Conservation (phyloP, 2,329 filamentous ascomycete genomes). For the Microthyrium microscopicum region DNA sequence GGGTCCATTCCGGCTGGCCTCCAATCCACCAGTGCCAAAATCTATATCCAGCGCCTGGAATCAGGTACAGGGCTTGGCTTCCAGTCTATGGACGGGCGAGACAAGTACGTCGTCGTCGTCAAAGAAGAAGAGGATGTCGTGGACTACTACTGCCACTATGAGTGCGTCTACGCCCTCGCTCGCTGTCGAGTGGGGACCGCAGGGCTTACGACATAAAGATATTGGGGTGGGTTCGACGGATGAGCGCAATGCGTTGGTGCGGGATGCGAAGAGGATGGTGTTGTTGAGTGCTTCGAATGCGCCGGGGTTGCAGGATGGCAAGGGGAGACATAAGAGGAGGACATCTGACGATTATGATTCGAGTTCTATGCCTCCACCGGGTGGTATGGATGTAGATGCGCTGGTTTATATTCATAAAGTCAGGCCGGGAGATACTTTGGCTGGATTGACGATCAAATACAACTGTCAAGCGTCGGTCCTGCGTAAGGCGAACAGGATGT, state of each 20-base stretch:
- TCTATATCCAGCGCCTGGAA: conserved; percentile 32
- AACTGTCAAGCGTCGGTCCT: conserved; percentile 71
- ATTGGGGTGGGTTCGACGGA: conserved; percentile 29
- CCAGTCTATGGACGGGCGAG: conserved; percentile 30
- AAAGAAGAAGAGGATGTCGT: conserved; percentile 15
- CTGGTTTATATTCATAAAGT: conserved; percentile 86
- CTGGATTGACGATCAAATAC: conserved; percentile 79
- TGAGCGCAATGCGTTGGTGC: conserved; percentile 28
- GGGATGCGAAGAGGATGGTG: conserved; percentile 33
- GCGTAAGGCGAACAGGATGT: conserved; percentile 78
- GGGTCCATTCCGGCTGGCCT: conserved; percentile 14
- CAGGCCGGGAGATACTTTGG: conserved; percentile 67
- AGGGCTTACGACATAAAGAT: conserved; percentile 14
- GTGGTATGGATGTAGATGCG: conserved; percentile 53
- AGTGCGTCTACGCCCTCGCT: conserved; percentile 21
- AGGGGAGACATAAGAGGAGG: conserved; percentile 42
- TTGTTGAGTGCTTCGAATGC: conserved; percentile 27
- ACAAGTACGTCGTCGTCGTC: conserved; percentile 9
- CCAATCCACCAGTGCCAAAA: too few relatives aligned
- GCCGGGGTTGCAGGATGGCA: conserved; percentile 24
- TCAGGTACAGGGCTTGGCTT: conserved; percentile 31
- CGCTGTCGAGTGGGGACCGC: conserved; percentile 32
- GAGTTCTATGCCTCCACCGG: conserved; percentile 31
- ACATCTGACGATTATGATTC: conserved; percentile 46
- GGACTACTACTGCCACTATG: conserved; percentile 16